A percentile compares a stretch with the other conserved stretches of the same genome.
phyloP scores from a whole-genome alignment of 2,329 filamentous ascomycete genomes.

The Verticillium klebahnii region DNA sequence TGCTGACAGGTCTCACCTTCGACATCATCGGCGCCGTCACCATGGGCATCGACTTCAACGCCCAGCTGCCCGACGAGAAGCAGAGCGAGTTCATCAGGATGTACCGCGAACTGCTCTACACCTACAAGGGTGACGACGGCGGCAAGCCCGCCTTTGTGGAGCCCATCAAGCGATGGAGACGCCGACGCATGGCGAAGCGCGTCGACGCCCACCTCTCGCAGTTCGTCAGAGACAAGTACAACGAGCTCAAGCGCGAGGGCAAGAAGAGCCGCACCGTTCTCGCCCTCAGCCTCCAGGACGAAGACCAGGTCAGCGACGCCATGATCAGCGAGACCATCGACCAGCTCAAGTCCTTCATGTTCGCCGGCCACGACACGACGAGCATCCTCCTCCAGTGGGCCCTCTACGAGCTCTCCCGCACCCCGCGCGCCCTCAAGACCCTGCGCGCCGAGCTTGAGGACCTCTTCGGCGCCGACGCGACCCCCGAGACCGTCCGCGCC shows the following conservation, averaged over 20 bases:
- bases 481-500: conserved; percentile 18
- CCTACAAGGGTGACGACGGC: conserved; percentile 16
- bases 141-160: conserved; percentile 16
- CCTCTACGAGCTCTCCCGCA: conserved; percentile 29
- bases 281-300: conserved; percentile 24
- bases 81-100: conserved; percentile 22
- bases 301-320: conserved; percentile 18
- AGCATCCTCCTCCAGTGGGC: conserved; percentile 29
- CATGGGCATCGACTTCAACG: conserved; percentile 27
- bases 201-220: conserved; percentile 18
- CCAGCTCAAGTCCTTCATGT: conserved; percentile 33
- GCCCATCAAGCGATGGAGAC: conserved; percentile 11
- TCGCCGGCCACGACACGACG: conserved; percentile 37
- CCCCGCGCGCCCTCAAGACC: conserved; percentile 19
- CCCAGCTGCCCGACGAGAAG: conserved; percentile 20
- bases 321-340: conserved; percentile 25
- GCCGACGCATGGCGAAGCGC: conserved; percentile 12
- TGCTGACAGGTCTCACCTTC: conserved; percentile 28
- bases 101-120: conserved; percentile 19
- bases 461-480: conserved; percentile 25
- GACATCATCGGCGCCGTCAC: conserved; percentile 31
- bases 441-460: conserved; percentile 29
- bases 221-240: conserved; percentile 19
- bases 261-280: conserved; percentile 24
- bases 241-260: conserved; percentile 6